Conservation (phyloP, 2,329 filamentous ascomycete genomes). For the Microsporum ferrugineum region DNA sequence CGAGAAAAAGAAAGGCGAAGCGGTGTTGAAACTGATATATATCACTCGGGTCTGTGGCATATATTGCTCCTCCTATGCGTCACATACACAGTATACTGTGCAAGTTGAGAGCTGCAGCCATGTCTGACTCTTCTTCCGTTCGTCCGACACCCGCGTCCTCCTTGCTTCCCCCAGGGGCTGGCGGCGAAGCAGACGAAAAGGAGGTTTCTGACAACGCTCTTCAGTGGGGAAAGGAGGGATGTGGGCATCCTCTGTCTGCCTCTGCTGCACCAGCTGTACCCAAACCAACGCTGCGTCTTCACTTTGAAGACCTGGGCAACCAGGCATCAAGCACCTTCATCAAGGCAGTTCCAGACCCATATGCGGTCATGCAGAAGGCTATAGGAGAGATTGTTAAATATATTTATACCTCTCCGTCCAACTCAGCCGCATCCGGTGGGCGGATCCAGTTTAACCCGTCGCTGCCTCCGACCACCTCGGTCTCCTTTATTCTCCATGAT, state of each 20-base stretch:
- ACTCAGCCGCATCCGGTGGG: constrained; percentile 13
- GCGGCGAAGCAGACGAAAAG: background rate
- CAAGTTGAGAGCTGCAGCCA: background rate
- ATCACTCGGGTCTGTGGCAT: background rate
- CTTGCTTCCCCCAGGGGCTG: background rate
- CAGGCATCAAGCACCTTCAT: constrained; percentile 58
- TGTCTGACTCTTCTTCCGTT: constrained; percentile 2
- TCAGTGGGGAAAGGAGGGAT: background rate
- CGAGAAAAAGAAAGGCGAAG: background rate
- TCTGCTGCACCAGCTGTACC: constrained; percentile 12
- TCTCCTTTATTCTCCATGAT: constrained; percentile 68
- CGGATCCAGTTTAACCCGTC: constrained; percentile 21
- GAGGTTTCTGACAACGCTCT: background rate
- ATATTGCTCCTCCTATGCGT: background rate
- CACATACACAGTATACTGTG: background rate
- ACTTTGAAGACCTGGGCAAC: constrained; percentile 24
- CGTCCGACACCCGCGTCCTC: background rate
- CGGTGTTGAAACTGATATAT: background rate
- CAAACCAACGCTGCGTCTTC: constrained; percentile 27
- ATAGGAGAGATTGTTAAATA: constrained; percentile 57
- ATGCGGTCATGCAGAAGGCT: constrained; percentile 48
- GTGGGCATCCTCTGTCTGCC: background rate
- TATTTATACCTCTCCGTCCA: constrained; percentile 49
- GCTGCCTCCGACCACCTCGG: constrained; percentile 61
- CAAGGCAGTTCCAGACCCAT: constrained; percentile 49